Base-by-base conservation (phyloP, 2,329 filamentous ascomycete species). In the Pseudogymnoascus sp. region DNA sequence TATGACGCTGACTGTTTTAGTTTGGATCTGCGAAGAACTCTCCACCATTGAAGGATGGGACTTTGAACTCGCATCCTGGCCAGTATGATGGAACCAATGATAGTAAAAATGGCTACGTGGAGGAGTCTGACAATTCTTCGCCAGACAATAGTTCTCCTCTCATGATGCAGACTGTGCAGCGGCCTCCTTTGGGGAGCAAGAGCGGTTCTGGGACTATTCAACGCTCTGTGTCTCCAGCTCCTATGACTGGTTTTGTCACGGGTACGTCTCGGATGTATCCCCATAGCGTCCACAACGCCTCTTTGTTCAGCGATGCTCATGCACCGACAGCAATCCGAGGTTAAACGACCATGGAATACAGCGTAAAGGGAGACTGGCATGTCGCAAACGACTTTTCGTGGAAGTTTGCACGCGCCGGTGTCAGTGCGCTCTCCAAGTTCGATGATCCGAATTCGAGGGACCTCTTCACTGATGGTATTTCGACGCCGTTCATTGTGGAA, bases 21-120 rank as follows among this genome's bases (percentile, higher is more conserved):
- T 87, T 85, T 78, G 82, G 83, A 65, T 84, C 83, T 15, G 84
- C 84, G 71, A 81, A 82, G 69, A 76, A 77, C 41, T 81, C 77
- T 62, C 78, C 81, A 33, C 74, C 77, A 60, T 69, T 78, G 60
- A 80, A 76, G 66, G 81, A 83, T 60, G 81, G 77, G 40, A 77
- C 77, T 10, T 63, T 79, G 40, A 73, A 50, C 29, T 31, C 47
- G 24, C 63, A 70, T 58, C 73, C 67, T 61, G 76, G 75, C 21
- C 76, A 77, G 62, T 77, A 73, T 61, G 79, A 81, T 62, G 76
- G 77, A 11, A 68, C 68, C 31, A 73, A 72, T 37, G 47, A 54
- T 54, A 39, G 57, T 33, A 59, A 59, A 6, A 77, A 78, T 33
- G 69, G 68, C 4, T 73, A 71, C 60, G 63, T 68, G 36, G 63